Evolutionary conservation across 1,139 yeast genomes (phyloP), one percentile per base, ranked within the genome.

Genomic region (Yamadazyma diospyri): DNA sequence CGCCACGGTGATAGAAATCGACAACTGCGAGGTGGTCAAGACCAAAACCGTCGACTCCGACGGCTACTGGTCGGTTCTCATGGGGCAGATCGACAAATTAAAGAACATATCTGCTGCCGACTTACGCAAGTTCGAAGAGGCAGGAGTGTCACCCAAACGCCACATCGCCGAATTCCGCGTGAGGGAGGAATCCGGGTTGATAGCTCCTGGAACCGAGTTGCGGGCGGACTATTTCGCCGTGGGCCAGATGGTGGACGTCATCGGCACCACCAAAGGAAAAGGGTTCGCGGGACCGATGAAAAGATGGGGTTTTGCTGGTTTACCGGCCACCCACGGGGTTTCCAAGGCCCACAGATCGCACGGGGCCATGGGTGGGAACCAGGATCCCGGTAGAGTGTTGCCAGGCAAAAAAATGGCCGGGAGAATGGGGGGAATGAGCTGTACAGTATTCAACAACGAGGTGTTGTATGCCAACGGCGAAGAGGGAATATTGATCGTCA

Each of bases 371-470:
- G 99, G 99, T 72, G 84, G 85, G 62, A 83, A 86, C 56, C 92
- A 89, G 55, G 83, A 83, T 43, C 98, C 98, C 4, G 97, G 96
- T 53, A 82, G 99, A 68, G 88, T 88, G 35, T 70, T 88, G 43
- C 97, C 97, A 11, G 97, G 97, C 23, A 89, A 87, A 69, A 92
- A 88, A 64, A 89, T 94, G 97, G 95, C 98, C 20, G 98, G 98
- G 45, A 84, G 86, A 61, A 83, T 89, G 94, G 98, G 98, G 45
- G 79, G 76, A 40, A 69, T 75, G 38, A 72, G 69, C 47, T 75
- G 77, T 44, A 92, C 98, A 4, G 76, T 79, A 22, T 85, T 78
- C 55, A 88, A 88, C 57, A 70, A 80, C 26, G 72, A 80, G 55
- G 83, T 94, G 15, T 67, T 92, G 53, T 83, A 83, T 53, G 81